A percentile compares a stretch with the other conserved stretches of the same genome.
phyloP scores from a whole-genome alignment of 371 early-diverging fungal genomes.

The Zopfochytrium polystomum region DNA sequence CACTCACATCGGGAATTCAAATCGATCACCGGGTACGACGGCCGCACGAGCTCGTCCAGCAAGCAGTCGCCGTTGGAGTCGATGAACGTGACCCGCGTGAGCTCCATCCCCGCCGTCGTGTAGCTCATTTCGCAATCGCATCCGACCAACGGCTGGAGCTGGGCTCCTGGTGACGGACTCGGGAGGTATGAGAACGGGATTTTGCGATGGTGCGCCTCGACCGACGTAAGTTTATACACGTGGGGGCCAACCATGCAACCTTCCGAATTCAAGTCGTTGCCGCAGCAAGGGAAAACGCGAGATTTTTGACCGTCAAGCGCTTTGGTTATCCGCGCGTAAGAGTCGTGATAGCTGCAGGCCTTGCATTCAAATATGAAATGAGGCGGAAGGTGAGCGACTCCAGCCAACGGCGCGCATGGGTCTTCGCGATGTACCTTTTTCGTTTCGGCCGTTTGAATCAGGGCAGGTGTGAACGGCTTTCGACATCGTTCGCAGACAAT shows the following conservation, averaged over 20 bases:
- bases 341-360: constrained; percentile 19
- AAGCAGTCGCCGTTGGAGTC: constrained; percentile 47
- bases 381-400: no score
- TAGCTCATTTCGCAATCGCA: constrained; percentile 84
- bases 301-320: no score
- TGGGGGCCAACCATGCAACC: constrained; percentile 42
- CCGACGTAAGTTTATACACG: constrained; percentile 36
- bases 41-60: constrained; percentile 70
- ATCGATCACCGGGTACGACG: constrained; percentile 63
- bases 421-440: no score
- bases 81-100: constrained; percentile 70
- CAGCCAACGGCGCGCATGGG: no score
- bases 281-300: constrained; percentile 29
- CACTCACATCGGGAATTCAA: constrained; percentile 59
- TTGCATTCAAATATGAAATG: constrained; percentile 6
- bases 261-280: background rate
- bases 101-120: constrained; percentile 63
- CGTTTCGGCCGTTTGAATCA: background rate
- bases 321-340: no score
- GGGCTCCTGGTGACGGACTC: background rate
- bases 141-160: constrained; percentile 42
- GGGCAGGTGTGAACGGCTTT: constrained; percentile 18
- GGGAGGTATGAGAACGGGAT: constrained; percentile 34
- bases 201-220: constrained; percentile 17
- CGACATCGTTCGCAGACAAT: constrained; percentile 38